Evolutionary conservation across 1,139 yeast genomes (phyloP), one percentile per base, ranked within the genome.

Genomic region (Geotrichum cucujoidarum): DNA sequence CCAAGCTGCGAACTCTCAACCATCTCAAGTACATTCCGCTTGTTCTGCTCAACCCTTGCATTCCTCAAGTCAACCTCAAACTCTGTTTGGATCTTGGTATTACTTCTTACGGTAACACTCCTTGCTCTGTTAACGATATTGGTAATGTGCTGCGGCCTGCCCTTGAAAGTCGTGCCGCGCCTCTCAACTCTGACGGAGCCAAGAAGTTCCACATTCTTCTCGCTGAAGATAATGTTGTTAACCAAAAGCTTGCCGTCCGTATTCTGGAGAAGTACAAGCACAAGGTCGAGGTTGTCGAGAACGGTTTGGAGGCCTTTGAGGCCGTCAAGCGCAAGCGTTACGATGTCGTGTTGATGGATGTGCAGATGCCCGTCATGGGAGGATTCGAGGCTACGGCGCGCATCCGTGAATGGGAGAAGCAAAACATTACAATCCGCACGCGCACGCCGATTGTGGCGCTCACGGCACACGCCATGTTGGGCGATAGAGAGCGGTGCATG

Each of bases 291-390:
- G 51, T 48, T 46, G 95, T 87, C 16, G 94, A 85, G 61, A 87
- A 87, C 63, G 95, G 95, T 11, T 71, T 80, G 52, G 89, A 85
- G 59, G 95, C 95, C 0, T 78, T 78, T 58, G 88, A 86, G 55
- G 90, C 90, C 0, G 81, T 85, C 38, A 75, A 81, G 62, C 65
- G 70, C 43, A 80, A 77, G 63, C 73, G 77, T 39, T 86, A 81
- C 63, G 95, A 87, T 61, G 92, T 83, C 44, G 87, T 87, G 14
- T 74, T 87, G 57, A 87, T 87, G 95, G 95, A 87, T 70, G 95
- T 87, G 37, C 95, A 87, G 66, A 87, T 87, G 95, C 95, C 95
- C 5, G 88, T 86, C 7, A 86, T 87, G 94, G 95, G 95, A 40
- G 95, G 95, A 0, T 87, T 87, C 63, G 95, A 87, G 62, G 95